These are phyloP conservation scores for Macrophomina phaseolina DNA, from an alignment of 2,329 filamentous ascomycete species.

Conservation along the genomic window DNA sequence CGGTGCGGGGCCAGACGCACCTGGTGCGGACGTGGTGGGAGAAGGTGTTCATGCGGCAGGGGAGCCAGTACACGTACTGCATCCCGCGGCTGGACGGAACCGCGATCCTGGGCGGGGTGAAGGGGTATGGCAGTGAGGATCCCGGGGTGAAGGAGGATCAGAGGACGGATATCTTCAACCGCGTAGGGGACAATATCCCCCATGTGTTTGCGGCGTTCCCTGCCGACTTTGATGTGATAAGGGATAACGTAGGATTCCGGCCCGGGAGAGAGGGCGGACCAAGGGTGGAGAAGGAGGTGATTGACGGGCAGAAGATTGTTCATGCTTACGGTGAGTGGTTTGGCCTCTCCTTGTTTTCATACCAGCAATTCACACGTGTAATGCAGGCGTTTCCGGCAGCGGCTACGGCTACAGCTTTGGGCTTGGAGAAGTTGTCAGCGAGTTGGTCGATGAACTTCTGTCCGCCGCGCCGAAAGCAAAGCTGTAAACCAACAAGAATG, in stretches of 20 bases:
- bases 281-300: slow-evolving; percentile 38
- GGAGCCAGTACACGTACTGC: slow-evolving; percentile 36
- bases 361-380: neutral
- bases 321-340: slow-evolving; percentile 36
- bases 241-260: slow-evolving; percentile 36
- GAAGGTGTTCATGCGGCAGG: slow-evolving; percentile 34
- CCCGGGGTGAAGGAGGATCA: slow-evolving; percentile 25
- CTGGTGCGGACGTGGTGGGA: slow-evolving; percentile 33
- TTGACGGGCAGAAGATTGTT: slow-evolving; percentile 37
- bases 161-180: slow-evolving; percentile 31
- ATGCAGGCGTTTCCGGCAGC: slow-evolving; percentile 31
- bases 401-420: slow-evolving; percentile 40
- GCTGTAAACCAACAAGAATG: neutral
- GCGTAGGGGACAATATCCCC: slow-evolving; percentile 33
- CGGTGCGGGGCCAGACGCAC: slow-evolving; percentile 36
- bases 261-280: slow-evolving; percentile 33
- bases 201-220: slow-evolving; percentile 30
- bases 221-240: slow-evolving; percentile 33
- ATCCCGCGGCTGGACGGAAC: slow-evolving; percentile 35
- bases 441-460: slow-evolving; percentile 28
- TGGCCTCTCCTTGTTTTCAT: no score
- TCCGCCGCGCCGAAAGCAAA: neutral
- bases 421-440: slow-evolving; percentile 28
- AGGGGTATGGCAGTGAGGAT: slow-evolving; percentile 29
- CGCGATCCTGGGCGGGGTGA: slow-evolving; percentile 35